phyloP scores from a whole-genome alignment of 352 stramenopile species.

The Aphanomyces cochlioides region DNA sequence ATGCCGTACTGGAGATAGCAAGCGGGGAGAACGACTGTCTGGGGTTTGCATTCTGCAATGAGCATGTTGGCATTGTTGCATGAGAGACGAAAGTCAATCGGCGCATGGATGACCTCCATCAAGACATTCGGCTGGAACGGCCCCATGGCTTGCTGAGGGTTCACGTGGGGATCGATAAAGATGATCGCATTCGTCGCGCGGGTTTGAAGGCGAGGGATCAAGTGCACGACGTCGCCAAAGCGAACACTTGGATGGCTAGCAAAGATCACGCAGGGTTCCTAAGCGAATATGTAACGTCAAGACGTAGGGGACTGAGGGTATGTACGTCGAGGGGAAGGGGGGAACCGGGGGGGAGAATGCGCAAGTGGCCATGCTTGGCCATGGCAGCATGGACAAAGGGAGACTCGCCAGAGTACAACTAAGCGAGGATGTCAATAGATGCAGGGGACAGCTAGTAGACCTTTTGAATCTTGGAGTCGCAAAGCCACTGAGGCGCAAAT shows the following conservation, averaged over 20 bases:
- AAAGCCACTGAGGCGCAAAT: slow-evolving; percentile 70
- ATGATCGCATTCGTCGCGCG: slow-evolving; percentile 67
- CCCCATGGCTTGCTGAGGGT: slow-evolving; percentile 48
- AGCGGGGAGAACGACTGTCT: slow-evolving; percentile 59
- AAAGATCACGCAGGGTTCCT: slow-evolving; percentile 59
- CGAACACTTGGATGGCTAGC: slow-evolving; percentile 62
- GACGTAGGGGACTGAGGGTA: background rate
- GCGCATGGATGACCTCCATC: slow-evolving; percentile 76
- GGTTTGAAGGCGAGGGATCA: slow-evolving; percentile 55
- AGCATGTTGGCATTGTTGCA: slow-evolving; percentile 85
- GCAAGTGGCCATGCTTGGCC: slow-evolving; percentile 48
- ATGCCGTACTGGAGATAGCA: slow-evolving; percentile 46
- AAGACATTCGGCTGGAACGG: slow-evolving; percentile 48
- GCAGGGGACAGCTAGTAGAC: background rate
- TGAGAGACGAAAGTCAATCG: slow-evolving; percentile 72
- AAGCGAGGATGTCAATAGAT: background rate
- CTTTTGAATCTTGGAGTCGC: slow-evolving; percentile 79
- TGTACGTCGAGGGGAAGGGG: slow-evolving; percentile 45
- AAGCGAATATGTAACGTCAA: slow-evolving; percentile 40
- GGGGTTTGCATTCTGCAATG: slow-evolving; percentile 68
- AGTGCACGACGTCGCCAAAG: slow-evolving; percentile 46
- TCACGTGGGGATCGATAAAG: slow-evolving; percentile 63
- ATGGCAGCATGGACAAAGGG: slow-evolving; percentile 65
- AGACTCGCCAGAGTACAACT: slow-evolving; percentile 59
- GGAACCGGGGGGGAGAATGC: slow-evolving; percentile 45